These are phyloP conservation scores for Blastobotrys arbuscula DNA, from an alignment of 1,139 yeast species.

Conservation along the genomic window DNA sequence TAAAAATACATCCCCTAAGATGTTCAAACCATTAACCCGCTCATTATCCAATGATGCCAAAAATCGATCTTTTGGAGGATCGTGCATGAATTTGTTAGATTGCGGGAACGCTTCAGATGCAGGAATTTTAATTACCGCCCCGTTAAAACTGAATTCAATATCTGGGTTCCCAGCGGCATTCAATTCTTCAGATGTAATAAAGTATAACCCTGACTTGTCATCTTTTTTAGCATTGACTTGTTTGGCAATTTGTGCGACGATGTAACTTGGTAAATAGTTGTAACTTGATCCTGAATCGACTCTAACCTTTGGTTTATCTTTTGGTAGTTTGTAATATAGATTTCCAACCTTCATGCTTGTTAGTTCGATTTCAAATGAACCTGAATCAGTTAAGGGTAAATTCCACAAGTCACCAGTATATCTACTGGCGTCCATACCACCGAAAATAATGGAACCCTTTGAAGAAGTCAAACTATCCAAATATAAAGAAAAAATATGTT, in stretches of 20 bases:
- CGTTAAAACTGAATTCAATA: constrained; percentile 26
- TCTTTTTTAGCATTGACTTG: constrained; percentile 21
- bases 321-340: constrained; percentile 23
- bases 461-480: constrained; percentile 39
- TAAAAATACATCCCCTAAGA: constrained; percentile 68
- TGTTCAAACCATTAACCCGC: constrained; percentile 22
- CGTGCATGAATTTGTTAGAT: constrained; percentile 16
- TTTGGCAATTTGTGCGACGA: constrained; percentile 18
- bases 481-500: constrained; percentile 50
- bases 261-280: constrained; percentile 24
- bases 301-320: constrained; percentile 12
- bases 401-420: constrained; percentile 41
- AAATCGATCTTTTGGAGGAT: constrained; percentile 6
- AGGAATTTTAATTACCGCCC: constrained; percentile 27
- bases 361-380: constrained; percentile 25
- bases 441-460: constrained; percentile 49
- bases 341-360: constrained; percentile 14
- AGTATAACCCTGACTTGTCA: constrained; percentile 11
- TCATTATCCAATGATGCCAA: constrained; percentile 22
- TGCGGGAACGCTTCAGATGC: constrained; percentile 24
- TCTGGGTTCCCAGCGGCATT: constrained; percentile 15
- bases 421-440: constrained; percentile 54
- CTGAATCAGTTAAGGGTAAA: not conserved
- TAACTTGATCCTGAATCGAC: constrained; percentile 35
- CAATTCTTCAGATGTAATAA: constrained; percentile 14